Base-by-base conservation (phyloP, 2,329 filamentous ascomycete genomes). In the Fusarium miscanthi region DNA sequence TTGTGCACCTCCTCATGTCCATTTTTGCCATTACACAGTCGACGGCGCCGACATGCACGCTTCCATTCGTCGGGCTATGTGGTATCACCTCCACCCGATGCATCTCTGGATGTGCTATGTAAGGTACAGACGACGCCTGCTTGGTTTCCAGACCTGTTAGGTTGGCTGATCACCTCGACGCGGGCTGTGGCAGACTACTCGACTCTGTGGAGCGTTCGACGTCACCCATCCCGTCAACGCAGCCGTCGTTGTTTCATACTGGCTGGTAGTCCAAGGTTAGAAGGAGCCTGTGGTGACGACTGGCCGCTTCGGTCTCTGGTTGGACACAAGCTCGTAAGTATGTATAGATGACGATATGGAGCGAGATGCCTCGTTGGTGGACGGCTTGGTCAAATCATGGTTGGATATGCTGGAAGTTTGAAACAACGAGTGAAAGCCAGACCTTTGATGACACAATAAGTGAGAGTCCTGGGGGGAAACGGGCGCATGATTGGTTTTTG, bases 41-140 rank as follows among this genome's bases (percentile, higher is more conserved):
- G 72, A 64, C 59, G 60, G 61, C 67, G 63, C 70, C 60, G 74
- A 76, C 43, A 69, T 79, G 76, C 77, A 78, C 77, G 75, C 76
- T 76, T 67, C 74, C 76, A 80, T 80, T 79, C 74, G 77, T 64
- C 66, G 69, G 73, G 69, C 63, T 70, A 73, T 71, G 72, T 76
- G 65, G 75, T 78, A 67, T 78, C 76, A 77, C 76, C 77, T 76
- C 74, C 73, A 69, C 63, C 66, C 67, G 70, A 74, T 69, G 70
- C 65, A 76, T 69, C 53, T 53, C 67, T 60, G 58, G 67, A 63
- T 52, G 59, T 63, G 68, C 76, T 75, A 77, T 77, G 76, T 72
- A 78, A 77, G 76, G 76, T 73, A 77, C 76, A 68, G 73, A 63
- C 67, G 60, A 70, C 58, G 69, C n/a, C 70, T 74, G 73, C 65